Conservation (phyloP, 2,329 filamentous ascomycete species). For the Fusarium caatingaense region DNA sequence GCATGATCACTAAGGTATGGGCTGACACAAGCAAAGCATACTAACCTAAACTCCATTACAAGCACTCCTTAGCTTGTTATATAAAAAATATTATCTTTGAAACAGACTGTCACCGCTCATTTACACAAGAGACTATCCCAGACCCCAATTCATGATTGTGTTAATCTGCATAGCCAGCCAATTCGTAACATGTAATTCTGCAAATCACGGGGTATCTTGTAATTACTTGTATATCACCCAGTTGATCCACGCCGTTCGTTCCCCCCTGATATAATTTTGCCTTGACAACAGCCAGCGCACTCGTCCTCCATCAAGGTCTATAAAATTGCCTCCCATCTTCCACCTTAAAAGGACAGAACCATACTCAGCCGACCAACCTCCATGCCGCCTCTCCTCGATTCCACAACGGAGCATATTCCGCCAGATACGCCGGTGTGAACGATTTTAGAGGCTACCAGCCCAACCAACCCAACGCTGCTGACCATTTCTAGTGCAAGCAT, state of each 20-base stretch:
- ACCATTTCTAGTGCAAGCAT: constrained; percentile 78
- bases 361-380: constrained; percentile 39
- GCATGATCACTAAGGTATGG: background rate
- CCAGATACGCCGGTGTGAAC: constrained; percentile 45
- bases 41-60: background rate
- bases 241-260: background rate
- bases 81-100: background rate
- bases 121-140: background rate
- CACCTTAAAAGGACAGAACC: constrained; percentile 36
- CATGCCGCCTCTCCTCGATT: constrained; percentile 31
- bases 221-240: constrained; percentile 16
- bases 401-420: constrained; percentile 34
- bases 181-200: background rate
- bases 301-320: background rate
- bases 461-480: constrained; percentile 78
- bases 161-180: background rate
- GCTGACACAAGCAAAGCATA: background rate
- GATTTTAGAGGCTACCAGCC: constrained; percentile 76
- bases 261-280: background rate
- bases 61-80: background rate
- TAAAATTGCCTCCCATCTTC: background rate
- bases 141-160: background rate
- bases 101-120: background rate
- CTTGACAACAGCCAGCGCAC: background rate
- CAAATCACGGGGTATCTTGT: constrained; percentile 41